Evolutionary conservation across 2,329 filamentous ascomycete species (phyloP).

Genomic region (Pseudogymnoascus sp.): DNA sequence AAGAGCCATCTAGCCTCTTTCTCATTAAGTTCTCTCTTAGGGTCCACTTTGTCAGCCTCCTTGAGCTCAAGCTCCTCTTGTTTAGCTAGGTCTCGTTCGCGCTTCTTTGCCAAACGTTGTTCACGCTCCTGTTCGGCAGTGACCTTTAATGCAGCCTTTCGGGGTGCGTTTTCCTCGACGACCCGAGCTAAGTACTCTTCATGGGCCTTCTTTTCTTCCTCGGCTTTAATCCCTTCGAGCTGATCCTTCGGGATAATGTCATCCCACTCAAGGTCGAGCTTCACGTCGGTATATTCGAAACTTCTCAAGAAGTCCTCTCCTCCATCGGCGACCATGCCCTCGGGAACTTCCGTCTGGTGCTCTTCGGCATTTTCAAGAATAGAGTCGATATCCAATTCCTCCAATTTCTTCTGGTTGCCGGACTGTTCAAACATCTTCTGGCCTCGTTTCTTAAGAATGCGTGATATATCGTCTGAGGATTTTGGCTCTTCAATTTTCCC

Average conservation of each 20-base stretch:
- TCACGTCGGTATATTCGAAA: conserved; percentile 93
- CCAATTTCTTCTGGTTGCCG: conserved; percentile 90
- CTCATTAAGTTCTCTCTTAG: conserved; percentile 79
- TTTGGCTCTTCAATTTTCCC: conserved; percentile 72
- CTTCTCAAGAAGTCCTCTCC: conserved; percentile 90
- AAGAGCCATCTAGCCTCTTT: conserved; percentile 92
- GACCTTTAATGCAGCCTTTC: conserved; percentile 57
- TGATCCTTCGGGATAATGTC: conserved; percentile 95
- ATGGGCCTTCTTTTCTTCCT: conserved; percentile 77
- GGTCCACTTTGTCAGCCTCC: conserved; percentile 69
- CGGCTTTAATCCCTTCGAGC: conserved; percentile 78
- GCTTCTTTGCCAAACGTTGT: conserved; percentile 56
- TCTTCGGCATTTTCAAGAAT: conserved; percentile 95
- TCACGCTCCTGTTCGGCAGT: conserved; percentile 51
- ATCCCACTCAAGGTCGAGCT: conserved; percentile 95
- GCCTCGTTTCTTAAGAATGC: conserved; percentile 93
- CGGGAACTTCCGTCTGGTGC: conserved; percentile 90
- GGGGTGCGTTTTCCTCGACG: conserved; percentile 76
- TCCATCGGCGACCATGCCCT: conserved; percentile 89
- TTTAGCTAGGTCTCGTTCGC: conserved; percentile 55
- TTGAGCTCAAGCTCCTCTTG: conserved; percentile 57
- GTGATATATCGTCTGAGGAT: conserved; percentile 89
- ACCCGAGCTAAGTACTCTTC: conserved; percentile 75
- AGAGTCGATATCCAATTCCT: conserved; percentile 95
- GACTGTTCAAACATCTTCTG: conserved; percentile 99